phyloP scores from a whole-genome alignment of 495 filamentous ascomycete genomes.

The Paragyromitra xinjiangensis region DNA sequence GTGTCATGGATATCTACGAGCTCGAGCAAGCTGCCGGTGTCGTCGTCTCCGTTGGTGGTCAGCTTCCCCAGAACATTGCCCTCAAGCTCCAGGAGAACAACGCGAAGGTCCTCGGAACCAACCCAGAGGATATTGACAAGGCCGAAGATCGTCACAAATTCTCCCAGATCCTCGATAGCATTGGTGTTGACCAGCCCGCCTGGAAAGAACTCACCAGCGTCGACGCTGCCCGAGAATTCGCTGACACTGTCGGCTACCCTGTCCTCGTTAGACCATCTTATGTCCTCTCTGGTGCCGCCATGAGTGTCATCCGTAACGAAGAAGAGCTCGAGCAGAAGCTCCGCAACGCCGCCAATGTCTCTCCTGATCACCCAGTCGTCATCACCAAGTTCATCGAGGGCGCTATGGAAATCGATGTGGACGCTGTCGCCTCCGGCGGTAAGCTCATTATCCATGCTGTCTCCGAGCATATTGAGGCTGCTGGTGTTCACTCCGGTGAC shows the following conservation, averaged over 20 bases:
- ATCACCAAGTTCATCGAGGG: constrained; percentile 99
- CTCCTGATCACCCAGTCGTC: constrained; percentile 97
- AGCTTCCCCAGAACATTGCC: constrained; percentile 96
- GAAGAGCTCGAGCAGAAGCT: constrained; percentile 91
- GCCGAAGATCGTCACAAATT: constrained; percentile 98
- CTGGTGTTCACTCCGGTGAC: constrained; percentile 97
- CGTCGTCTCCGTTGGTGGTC: constrained; percentile 93
- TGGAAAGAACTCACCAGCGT: constrained; percentile 98
- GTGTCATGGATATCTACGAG: constrained; percentile 99
- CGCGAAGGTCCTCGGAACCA: constrained; percentile 88
- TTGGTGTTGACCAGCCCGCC: constrained; percentile 91
- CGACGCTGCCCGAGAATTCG: constrained; percentile 85
- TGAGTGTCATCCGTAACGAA: constrained; percentile 97
- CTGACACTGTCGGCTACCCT: constrained; percentile 87
- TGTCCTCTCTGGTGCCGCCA: constrained; percentile 95
- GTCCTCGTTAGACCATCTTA: constrained; percentile 97
- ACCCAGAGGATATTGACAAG: constrained; percentile 93
- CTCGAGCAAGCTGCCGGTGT: constrained; percentile 86
- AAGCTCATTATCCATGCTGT: constrained; percentile 91
- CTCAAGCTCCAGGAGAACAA: constrained; percentile 92
- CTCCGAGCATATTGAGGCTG: constrained; percentile 96
- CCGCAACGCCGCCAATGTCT: constrained; percentile 86
- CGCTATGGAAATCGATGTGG: constrained; percentile 97
- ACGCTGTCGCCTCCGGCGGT: constrained; percentile 88
- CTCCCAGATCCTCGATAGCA: constrained; percentile 94